Base-by-base conservation (phyloP, 1,284 basidiomycete species). In the Fomitiporia mediterranea region DNA sequence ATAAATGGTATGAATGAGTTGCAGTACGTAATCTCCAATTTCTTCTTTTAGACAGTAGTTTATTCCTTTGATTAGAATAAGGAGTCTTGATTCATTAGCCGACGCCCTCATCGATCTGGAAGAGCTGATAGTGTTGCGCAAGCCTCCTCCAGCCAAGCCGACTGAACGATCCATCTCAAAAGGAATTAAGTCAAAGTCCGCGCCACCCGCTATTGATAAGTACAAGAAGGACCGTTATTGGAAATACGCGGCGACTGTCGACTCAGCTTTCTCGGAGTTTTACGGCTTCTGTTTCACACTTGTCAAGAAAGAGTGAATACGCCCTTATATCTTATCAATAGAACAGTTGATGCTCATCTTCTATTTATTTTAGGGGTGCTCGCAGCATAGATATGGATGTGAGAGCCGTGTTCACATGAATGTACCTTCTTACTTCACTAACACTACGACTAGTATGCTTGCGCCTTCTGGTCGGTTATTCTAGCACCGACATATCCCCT, bases 351-450 rank as follows among this genome's bases (percentile, higher is more conserved):
- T 17, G 19, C 27, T 52, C 25, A 43, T 53, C 40, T 42, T 37
- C 2, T 56, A 17, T 39, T 42, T 38, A 34, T 42, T 25, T 13
- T 53, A 89, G 86, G 65, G 76, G 78, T 66, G 81, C 82, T 11
- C 76, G 82, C 61, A 89, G 86, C 66, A 82, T 90, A 60, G 87
- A 90, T 53, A 87, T 90, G 74, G 87, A 91, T 72, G 86, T 86
- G 60, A 63, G 69, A 30, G 1, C 17, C 6, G 44, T 46, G 3
- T 11, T 4, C 53, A 25, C 32, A 23, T 56, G 25, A 25, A 38
- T 35, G 47, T 8, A 40, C 38, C n/a, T n/a, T n/a, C n/a, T n/a
- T n/a, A n/a, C n/a, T n/a, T n/a, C 27, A 6, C 19, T 40, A 6
- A 39, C 21, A 13, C 8, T 8, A 5, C 15, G 23, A 46, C 8